Evolutionary conservation across 495 filamentous ascomycete species (phyloP).

Genomic region (Alectoria sarmentosa): DNA sequence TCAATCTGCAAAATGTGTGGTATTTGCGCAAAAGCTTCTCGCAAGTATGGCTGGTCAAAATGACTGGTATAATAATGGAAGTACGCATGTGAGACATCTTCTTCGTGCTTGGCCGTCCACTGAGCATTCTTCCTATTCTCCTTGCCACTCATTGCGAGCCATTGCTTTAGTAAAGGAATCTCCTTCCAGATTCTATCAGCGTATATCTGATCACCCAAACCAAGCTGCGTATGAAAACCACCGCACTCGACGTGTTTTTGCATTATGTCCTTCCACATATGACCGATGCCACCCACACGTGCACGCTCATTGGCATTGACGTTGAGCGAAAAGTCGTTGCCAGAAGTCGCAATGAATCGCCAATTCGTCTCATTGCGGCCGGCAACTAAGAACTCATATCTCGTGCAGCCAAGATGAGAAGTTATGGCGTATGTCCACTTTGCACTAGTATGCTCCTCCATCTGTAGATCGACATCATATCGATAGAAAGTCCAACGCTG

Average conservation of each 20-base stretch:
- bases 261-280: constrained; percentile 98
- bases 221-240: constrained; percentile 90
- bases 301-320: constrained; percentile 79
- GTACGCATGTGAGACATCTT: constrained; percentile 91
- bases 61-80: constrained; percentile 98
- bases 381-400: constrained; percentile 97
- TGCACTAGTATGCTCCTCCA: constrained; percentile 73
- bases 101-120: constrained; percentile 91
- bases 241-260: constrained; percentile 95
- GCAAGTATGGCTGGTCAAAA: constrained; percentile 89
- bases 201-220: constrained; percentile 91
- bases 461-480: constrained; percentile 86
- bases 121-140: constrained; percentile 82
- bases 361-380: constrained; percentile 84
- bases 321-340: constrained; percentile 87
- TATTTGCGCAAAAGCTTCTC: constrained; percentile 96
- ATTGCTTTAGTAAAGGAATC: constrained; percentile 84
- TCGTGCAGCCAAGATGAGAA: constrained; percentile 89
- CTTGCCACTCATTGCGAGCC: constrained; percentile 82
- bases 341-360: constrained; percentile 94
- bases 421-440: constrained; percentile 99
- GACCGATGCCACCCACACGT: constrained; percentile 77
- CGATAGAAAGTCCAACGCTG: constrained; percentile 94
- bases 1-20: constrained; percentile 89
- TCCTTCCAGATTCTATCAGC: constrained; percentile 96